Conservation (phyloP, 225 moss, liverwort and hornwort species). For the Polytrichum commune region DNA sequence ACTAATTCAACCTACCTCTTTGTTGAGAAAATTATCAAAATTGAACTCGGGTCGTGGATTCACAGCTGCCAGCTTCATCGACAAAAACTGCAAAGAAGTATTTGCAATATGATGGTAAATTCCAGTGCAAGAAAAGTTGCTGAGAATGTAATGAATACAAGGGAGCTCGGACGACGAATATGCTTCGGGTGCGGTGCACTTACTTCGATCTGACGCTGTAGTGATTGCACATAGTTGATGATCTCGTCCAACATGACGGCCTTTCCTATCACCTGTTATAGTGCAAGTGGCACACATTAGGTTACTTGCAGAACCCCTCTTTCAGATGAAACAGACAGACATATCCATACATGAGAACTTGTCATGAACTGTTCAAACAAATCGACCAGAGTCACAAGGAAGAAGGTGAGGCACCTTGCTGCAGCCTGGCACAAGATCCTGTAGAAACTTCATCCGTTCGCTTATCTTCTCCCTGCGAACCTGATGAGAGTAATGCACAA, state of each 20-base stretch:
- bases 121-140: not conserved
- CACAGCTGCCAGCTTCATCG: slow-evolving; percentile 88
- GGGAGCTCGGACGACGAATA: too few relatives aligned
- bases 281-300: not conserved
- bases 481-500: slow-evolving; percentile 23
- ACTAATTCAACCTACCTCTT: slow-evolving; percentile 48
- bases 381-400: slow-evolving; percentile 1
- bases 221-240: slow-evolving; percentile 96
- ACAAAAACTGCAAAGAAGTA: slow-evolving; percentile 58
- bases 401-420: slow-evolving; percentile 57
- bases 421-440: slow-evolving; percentile 95
- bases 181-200: slow-evolving; percentile 5
- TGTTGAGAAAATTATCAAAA: slow-evolving; percentile 61
- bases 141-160: too few relatives aligned
- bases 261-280: slow-evolving; percentile 77
- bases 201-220: slow-evolving; percentile 96
- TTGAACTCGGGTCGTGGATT: slow-evolving; percentile 71
- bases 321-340: too few relatives aligned
- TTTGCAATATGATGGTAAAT: not conserved
- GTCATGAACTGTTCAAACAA: too few relatives aligned
- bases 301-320: too few relatives aligned
- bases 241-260: slow-evolving; percentile 97
- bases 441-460: slow-evolving; percentile 95
- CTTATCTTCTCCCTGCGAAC: slow-evolving; percentile 95
- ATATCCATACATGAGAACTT: too few relatives aligned